Conservation (phyloP, 257 asterid genomes). For the Linderniella brevidens region DNA sequence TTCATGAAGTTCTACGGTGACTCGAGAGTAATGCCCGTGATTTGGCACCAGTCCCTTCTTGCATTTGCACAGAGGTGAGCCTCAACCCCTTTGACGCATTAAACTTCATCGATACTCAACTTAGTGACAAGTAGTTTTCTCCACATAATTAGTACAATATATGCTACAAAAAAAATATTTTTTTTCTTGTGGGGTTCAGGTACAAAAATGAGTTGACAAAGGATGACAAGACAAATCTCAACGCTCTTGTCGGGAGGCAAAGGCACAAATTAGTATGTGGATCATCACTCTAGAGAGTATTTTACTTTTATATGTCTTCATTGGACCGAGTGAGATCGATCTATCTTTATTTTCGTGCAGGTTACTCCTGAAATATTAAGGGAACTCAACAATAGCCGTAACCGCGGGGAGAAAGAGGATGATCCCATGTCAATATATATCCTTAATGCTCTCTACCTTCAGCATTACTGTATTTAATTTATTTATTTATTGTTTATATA, state of each 20-base stretch:
- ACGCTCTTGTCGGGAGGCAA: slow-evolving; percentile 47
- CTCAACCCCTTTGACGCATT: too few species aligned
- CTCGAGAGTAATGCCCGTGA: slow-evolving; percentile 81
- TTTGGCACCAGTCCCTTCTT: slow-evolving; percentile 97
- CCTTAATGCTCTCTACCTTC: slow-evolving; percentile 23
- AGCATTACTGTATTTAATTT: background rate
- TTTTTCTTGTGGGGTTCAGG: slow-evolving; percentile 18
- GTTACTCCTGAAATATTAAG: slow-evolving; percentile 84
- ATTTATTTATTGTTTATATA: slow-evolving; percentile 2
- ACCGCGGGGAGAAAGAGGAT: slow-evolving; percentile 84
- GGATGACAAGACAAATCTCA: slow-evolving; percentile 63
- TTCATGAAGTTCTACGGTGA: slow-evolving; percentile 70
- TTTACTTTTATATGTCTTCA: slow-evolving; percentile 1
- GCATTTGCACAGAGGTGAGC: slow-evolving; percentile 76
- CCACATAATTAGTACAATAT: too few species aligned
- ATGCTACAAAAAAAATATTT: too few species aligned
- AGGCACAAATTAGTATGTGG: slow-evolving; percentile 64
- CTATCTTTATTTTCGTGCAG: slow-evolving; percentile 28
- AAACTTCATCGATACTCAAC: too few species aligned
- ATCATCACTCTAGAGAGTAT: slow-evolving; percentile 5
- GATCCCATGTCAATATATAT: slow-evolving; percentile 66
- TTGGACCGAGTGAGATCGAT: background rate
- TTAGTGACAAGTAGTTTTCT: too few species aligned
- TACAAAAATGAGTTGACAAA: slow-evolving; percentile 72
- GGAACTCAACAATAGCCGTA: slow-evolving; percentile 75